Base-by-base conservation (phyloP, 169 alveolate species). In the Cryptosporidium ryanae region DNA sequence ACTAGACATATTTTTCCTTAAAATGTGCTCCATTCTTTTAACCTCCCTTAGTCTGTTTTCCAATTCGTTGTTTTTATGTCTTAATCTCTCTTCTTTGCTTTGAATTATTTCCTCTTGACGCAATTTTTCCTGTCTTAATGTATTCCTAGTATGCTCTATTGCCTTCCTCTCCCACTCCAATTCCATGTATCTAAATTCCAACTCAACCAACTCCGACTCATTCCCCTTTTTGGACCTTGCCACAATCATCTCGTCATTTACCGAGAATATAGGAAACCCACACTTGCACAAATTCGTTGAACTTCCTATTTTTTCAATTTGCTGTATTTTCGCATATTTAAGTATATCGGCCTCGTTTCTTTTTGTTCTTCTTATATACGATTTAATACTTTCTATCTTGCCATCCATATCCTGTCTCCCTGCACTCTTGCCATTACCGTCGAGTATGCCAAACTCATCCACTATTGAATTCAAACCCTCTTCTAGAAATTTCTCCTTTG, bases 131-230 rank as follows among this genome's bases (percentile, higher is more conserved):
- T 29, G 82, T 23, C 66, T 50, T 67, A 50, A 32, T 18, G 48
- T 48, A 17, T 67, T 64, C 29, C 21, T 50, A 29, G 65, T 49
- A 48, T 49, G 66, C 8, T 46, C 64, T 15, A 50, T 27, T 46
- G 82, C 82, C 50, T 44, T 67, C 34, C 65, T 67, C 34, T 67
- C 82, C 82, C 64, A 67, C 21, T 67, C 65, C 27, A 49, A 55
- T 17, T 67, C 82, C 82, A 67, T 67, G 10, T 49, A 67, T 67
- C 57, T 67, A 46, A 67, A 49, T 34, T 67, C 82, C 23, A 67
- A 15, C 49, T 67, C 82, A 7, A 49, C 50, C 29, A 50, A 8
- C 4, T 67, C 82, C 34, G 81, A 48, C 17, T 67, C 65, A 25
- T 46, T 67, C 1, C n/a, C 21, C 5, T 64, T 48, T 18, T 25